Evolutionary conservation across 495 filamentous ascomycete species (phyloP), one percentile per base, ranked within the genome.

Genomic region (Halenospora varia): DNA sequence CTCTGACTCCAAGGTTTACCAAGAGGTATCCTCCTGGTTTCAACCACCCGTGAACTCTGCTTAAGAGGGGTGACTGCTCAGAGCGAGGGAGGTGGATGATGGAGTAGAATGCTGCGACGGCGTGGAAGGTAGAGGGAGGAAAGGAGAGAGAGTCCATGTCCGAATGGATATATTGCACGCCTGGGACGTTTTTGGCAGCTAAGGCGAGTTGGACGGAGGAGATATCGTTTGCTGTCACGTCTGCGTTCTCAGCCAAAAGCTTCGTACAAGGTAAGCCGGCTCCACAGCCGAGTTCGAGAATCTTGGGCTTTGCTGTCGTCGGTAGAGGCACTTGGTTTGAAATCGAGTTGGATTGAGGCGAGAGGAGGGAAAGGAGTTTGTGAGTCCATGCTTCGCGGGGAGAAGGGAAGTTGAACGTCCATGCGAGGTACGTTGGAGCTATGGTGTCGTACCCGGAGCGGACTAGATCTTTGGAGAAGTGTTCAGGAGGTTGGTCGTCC

Each of bases 121-220:
- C 75, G 51, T 72, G 63, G 52, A 78, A 73, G 2, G 55, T 54
- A 23, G 23, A 62, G 0, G 47, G 44, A 0, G 41, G 23, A 60
- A 78, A 75, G 8, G 60, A 10, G 0, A 80, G 58, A 0, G 55
- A 59, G 59, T 70, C 68, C 76, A 79, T 80, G 53, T 79, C 76
- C 1, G 68, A 70, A 19, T 71, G 48, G 15, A 71, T 56, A 1
- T 73, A 58, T 11, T 57, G 56, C 6, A 70, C 61, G 15, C 49
- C 24, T 13, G n/a, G 0, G 0, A 73, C 63, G 0, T 59, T 57
- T 1, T 42, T 24, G 35, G 51, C 44, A 17, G 74, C 74, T 39
- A 77, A 51, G 0, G 53, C 56, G 29, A 78, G 62, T 47, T 77
- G 73, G 0, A 67, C 51, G 0, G 25, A 24, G 11, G 73, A 73